Percentiles rank a stretch among this genome's conserved stretches.
phyloP scores from a whole-genome alignment of 805 yeast species.

The Jamesozyma lodderae region DNA sequence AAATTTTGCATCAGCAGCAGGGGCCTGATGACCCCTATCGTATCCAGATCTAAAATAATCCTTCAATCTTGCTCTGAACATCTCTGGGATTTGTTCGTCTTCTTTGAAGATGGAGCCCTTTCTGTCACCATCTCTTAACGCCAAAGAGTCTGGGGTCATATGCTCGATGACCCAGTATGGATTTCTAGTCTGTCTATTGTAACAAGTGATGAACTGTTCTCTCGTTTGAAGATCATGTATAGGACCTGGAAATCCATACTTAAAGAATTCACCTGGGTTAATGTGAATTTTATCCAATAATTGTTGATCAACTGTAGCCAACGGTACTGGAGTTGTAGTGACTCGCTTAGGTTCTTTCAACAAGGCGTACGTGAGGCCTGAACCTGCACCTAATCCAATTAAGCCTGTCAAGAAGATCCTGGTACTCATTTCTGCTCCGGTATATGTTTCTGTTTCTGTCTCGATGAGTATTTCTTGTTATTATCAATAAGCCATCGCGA shows the following conservation, averaged over 20 bases:
- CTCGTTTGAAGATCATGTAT: constrained; percentile 70
- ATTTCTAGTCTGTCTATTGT: constrained; percentile 72
- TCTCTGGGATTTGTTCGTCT: constrained; percentile 70
- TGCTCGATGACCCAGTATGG: constrained; percentile 88
- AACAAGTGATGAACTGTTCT: constrained; percentile 75
- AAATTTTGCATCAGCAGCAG: constrained; percentile 95
- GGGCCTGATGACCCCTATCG: constrained; percentile 95
- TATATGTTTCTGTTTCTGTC: too few species aligned
- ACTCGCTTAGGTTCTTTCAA: not conserved
- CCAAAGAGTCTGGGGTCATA: constrained; percentile 63
- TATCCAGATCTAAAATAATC: constrained; percentile 94
- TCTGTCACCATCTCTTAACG: constrained; percentile 54
- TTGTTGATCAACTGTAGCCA: not conserved
- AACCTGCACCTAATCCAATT: constrained; percentile 5
- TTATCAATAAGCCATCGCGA: too few species aligned
- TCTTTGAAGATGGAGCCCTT: constrained; percentile 77
- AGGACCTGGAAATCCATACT: constrained; percentile 94
- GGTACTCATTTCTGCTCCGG: constrained; percentile 2
- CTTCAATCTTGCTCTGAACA: constrained; percentile 64
- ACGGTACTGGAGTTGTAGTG: not conserved
- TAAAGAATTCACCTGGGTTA: constrained; percentile 68
- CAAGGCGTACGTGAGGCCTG: constrained; percentile 4
- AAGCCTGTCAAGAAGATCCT: constrained; percentile 2
- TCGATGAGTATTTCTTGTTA: too few species aligned
- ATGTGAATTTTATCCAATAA: not conserved